These are phyloP conservation scores for Datisca glomerata DNA, from an alignment of 306 rosid genomes.

Conservation along the genomic window DNA sequence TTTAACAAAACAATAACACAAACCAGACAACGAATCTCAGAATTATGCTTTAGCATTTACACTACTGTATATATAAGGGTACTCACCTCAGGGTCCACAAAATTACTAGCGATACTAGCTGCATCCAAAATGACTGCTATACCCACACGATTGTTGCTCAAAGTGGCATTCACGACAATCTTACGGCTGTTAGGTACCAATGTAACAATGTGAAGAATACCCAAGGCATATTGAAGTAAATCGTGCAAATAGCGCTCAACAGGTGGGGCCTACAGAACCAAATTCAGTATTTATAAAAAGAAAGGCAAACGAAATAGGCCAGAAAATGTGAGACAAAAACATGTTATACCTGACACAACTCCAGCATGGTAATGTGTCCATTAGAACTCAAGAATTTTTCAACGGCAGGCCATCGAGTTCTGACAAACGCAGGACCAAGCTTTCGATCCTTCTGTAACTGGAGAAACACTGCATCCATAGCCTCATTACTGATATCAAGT, in stretches of 20 bases:
- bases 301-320: neutral
- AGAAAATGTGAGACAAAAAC: neutral
- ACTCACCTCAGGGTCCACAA: slow-evolving; percentile 93
- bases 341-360: slow-evolving; percentile 79
- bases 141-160: slow-evolving; percentile 87
- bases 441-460: slow-evolving; percentile 93
- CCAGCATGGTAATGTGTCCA: slow-evolving; percentile 88
- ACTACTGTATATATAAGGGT: too few relatives aligned
- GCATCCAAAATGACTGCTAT: slow-evolving; percentile 95
- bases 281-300: slow-evolving; percentile 3
- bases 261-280: slow-evolving; percentile 79
- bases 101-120: slow-evolving; percentile 70
- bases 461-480: slow-evolving; percentile 73
- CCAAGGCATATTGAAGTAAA: slow-evolving; percentile 93
- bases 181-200: slow-evolving; percentile 89
- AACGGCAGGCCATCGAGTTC: slow-evolving; percentile 77
- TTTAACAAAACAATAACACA: too few relatives aligned
- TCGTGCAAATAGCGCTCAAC: slow-evolving; percentile 91
- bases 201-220: slow-evolving; percentile 87
- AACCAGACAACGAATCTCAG: too few relatives aligned
- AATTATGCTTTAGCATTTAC: too few relatives aligned
- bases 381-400: slow-evolving; percentile 68
- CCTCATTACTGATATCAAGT: slow-evolving; percentile 83
- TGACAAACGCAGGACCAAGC: slow-evolving; percentile 88
- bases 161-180: slow-evolving; percentile 75